Percentiles rank a stretch among this genome's conserved stretches.
Conservation (phyloP, 768 basidiomycete genomes). For the Suillus clintonianus region DNA sequence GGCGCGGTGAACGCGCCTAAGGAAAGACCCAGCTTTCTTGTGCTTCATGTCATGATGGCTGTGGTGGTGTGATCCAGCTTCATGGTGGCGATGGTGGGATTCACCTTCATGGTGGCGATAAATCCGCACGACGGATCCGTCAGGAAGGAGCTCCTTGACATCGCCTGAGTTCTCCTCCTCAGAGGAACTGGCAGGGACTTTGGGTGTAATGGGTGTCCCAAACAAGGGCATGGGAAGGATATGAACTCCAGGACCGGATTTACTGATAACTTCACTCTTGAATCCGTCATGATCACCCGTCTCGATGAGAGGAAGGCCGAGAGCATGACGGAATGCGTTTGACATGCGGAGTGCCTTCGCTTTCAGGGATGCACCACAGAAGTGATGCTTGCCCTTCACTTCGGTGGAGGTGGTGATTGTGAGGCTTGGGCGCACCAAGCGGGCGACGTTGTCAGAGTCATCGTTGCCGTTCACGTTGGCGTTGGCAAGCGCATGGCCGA, state of each 20-base stretch:
- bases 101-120: conserved; percentile 9
- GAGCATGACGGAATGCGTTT: conserved; percentile 54
- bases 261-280: conserved; percentile 6
- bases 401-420: conserved; percentile 11
- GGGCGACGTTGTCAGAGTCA: conserved; percentile 20
- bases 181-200: not conserved
- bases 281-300: conserved; percentile 8
- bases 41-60: conserved; percentile 23
- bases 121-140: conserved; percentile 9
- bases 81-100: conserved; percentile 25
- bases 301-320: conserved; percentile 56
- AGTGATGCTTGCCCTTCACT: conserved; percentile 23
- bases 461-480: conserved; percentile 30
- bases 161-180: not conserved
- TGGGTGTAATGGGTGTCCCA: conserved; percentile 18
- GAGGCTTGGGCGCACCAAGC: conserved; percentile 16
- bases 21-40: conserved; percentile 42
- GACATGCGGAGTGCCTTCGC: conserved; percentile 54
- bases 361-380: conserved; percentile 39
- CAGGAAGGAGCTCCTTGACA: conserved; percentile 7
- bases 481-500: conserved; percentile 39
- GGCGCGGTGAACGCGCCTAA: conserved; percentile 61
- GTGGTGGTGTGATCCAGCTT: conserved; percentile 16
- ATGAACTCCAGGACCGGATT: conserved; percentile 23
- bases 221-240: conserved; percentile 36